A percentile compares a stretch with the other conserved stretches of the same genome.
These are phyloP conservation scores for Postia placenta DNA, from an alignment of 768 basidiomycete genomes.

Conservation along the genomic window DNA sequence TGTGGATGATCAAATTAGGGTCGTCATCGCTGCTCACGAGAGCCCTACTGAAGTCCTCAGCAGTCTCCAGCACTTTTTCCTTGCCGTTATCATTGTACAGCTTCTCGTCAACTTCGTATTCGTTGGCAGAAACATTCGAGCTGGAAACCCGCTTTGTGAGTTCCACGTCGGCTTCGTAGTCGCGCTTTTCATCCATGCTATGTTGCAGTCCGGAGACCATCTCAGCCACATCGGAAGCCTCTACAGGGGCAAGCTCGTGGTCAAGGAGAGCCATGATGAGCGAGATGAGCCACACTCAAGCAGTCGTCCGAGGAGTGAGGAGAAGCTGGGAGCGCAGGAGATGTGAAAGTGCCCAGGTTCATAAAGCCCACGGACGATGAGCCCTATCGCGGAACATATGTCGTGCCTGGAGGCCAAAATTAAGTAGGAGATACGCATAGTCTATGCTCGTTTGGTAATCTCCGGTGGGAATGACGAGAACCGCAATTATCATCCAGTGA, in stretches of 20 bases:
- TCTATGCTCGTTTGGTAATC: not conserved
- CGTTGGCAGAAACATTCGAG: not conserved
- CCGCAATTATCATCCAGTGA: not conserved
- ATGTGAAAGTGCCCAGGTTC: not conserved
- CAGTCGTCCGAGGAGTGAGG: not conserved
- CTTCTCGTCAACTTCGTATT: not conserved
- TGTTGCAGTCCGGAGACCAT: not conserved
- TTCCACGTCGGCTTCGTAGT: not conserved
- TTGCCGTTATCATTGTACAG: not conserved
- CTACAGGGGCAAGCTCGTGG: not conserved
- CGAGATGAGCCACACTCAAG: not conserved
- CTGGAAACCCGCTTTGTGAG: not conserved
- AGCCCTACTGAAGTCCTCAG: constrained; percentile 1
- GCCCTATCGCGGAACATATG: not conserved
- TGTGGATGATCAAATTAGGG: constrained; percentile 1
- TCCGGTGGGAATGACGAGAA: not conserved
- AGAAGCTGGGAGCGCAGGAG: not conserved
- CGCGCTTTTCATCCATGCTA: not conserved
- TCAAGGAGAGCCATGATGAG: constrained; percentile 1
- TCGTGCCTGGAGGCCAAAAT: not conserved
- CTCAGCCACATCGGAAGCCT: not conserved
- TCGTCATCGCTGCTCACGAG: constrained; percentile 3
- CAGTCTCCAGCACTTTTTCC: constrained; percentile 4
- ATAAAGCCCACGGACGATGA: not conserved
- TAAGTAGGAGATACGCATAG: not conserved